Conservation (phyloP, 441 rosid genomes). For the Pelargonium myrrhifolium region DNA sequence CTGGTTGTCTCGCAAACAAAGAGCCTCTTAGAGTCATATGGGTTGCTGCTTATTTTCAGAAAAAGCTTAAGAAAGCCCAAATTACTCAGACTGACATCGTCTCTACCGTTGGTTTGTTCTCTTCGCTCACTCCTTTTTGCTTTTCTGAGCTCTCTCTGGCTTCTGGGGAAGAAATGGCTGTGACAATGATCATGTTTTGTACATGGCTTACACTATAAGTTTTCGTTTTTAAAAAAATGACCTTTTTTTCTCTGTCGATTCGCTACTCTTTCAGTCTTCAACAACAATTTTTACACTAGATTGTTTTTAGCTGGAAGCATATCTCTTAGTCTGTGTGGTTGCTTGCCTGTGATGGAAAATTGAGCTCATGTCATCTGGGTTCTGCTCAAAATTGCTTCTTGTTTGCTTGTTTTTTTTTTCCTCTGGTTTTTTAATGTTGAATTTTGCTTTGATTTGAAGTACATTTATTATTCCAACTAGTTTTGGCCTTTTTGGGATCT, state of each 20-base stretch:
- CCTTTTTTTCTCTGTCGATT: not conserved
- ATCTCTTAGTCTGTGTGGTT: conserved; percentile 9
- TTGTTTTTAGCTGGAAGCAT: conserved; percentile 7
- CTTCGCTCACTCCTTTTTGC: not conserved
- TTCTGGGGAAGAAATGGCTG: not conserved
- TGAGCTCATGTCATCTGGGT: conserved; percentile 11
- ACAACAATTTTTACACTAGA: too few relatives aligned
- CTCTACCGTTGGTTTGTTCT: conserved; percentile 65
- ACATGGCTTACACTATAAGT: not conserved
- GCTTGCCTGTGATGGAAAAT: conserved; percentile 13
- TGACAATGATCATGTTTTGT: not conserved
- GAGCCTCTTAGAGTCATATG: conserved; percentile 65
- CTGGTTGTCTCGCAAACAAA: conserved; percentile 47
- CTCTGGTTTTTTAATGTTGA: too few relatives aligned
- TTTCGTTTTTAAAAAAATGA: not conserved
- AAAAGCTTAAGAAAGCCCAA: conserved; percentile 66
- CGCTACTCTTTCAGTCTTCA: too few relatives aligned
- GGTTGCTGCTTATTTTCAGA: conserved; percentile 80
- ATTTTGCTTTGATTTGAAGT: conserved; percentile 9
- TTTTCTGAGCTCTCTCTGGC: not conserved
- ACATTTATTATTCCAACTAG: not conserved
- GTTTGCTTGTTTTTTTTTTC: not conserved
- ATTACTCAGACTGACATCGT: conserved; percentile 59
- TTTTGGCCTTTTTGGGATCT: not conserved
- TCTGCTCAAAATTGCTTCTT: conserved; percentile 6